Percentiles rank a stretch among this genome's conserved stretches.
Conservation (phyloP, 2,329 filamentous ascomycete genomes). For the Cytospora schulzeri region DNA sequence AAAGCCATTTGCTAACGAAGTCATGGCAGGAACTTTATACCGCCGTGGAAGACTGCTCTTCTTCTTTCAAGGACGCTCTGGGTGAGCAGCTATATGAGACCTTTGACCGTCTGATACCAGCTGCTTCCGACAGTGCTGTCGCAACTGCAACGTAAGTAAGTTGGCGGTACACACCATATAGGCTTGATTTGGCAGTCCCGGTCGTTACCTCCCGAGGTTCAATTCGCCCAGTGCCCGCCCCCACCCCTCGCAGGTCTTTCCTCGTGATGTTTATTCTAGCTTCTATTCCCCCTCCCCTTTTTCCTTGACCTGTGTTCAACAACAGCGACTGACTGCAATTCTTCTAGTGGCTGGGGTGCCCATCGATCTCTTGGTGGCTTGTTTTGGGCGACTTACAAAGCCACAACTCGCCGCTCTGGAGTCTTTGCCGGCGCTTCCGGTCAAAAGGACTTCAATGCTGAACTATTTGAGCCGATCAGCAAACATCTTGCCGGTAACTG, state of each 20-base stretch:
- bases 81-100: background rate
- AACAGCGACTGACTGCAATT: constrained; percentile 5
- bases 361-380: constrained; percentile 30
- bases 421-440: constrained; percentile 29
- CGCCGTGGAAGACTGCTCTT: background rate
- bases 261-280: background rate
- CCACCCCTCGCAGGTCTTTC: too few species aligned
- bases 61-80: background rate
- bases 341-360: constrained; percentile 32
- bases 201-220: background rate
- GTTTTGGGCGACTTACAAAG: constrained; percentile 34
- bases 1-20: background rate
- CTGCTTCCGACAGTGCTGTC: constrained; percentile 7
- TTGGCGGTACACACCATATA: background rate
- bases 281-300: background rate
- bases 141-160: constrained; percentile 1
- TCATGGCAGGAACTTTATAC: background rate
- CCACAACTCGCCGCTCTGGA: constrained; percentile 32
- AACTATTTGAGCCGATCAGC: constrained; percentile 33
- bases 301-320: background rate
- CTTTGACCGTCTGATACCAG: background rate
- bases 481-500: constrained; percentile 31
- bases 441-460: constrained; percentile 33
- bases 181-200: background rate
- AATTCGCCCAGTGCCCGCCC: background rate